Evolutionary conservation across 768 basidiomycete species (phyloP), one percentile per base, ranked within the genome.

Genomic region (Tulasnella calospora): DNA sequence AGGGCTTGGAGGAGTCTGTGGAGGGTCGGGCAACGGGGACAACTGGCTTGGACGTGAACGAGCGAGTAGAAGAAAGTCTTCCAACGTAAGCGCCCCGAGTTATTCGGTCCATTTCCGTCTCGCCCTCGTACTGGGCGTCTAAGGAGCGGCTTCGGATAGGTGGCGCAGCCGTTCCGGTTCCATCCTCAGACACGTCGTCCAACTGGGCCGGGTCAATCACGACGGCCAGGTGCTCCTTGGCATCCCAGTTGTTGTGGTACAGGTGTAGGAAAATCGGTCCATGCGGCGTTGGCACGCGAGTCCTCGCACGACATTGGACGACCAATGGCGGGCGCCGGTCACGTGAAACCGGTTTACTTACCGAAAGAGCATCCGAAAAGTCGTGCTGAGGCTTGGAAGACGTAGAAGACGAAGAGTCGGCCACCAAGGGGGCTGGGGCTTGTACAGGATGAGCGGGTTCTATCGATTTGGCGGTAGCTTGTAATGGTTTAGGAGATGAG

Each of bases 221-320:
- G 79, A 99, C 90, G 0, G 97, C 97, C 23, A 99, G 89, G 83
- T 99, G 98, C 82, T 99, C 98, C 84, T 99, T 99, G 83, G 83
- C 86, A 85, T 99, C 98, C 75, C 88, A 89, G 82, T 92, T 93
- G 83, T 98, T 99, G 84, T 95, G 94, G 86, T 99, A 99, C 76
- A 99, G 86, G 82, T 99, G 95, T 13, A 99, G 88, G 85, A 98
- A 98, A 23, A 92, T 90, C 17, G 94, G 91, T 7, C 96, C 97
- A 81, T 99, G 94, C 0, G 94, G 94, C 0, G 98, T 99, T 57
- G 98, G 98, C 83, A 99, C 94, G 78, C 98, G 92, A 4, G 98
- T 98, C 78, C 98, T 93, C 17, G 95, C 98, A 91, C 97, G 94
- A 84, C 98, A 99, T 83, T 90, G 92, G 38, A 98, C 93, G 77